Percentiles rank a stretch among this genome's conserved stretches.
Conservation (phyloP, 352 stramenopile species). For the Pythium aristosporum region DNA sequence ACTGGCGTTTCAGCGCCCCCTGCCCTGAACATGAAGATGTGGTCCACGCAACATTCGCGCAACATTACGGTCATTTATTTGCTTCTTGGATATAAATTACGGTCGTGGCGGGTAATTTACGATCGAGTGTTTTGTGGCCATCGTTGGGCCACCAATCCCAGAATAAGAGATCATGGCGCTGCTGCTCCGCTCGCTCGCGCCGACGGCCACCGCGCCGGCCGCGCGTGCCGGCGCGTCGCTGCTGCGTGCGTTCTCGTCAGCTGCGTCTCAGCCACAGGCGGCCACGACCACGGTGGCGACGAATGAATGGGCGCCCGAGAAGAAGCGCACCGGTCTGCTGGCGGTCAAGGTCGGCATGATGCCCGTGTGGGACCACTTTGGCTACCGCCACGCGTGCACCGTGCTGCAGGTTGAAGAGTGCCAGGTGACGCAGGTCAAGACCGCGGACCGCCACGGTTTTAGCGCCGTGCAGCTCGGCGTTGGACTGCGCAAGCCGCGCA, state of each 20-base stretch:
- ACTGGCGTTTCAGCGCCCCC: slow-evolving; percentile 5
- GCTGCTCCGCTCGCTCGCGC: slow-evolving; percentile 22
- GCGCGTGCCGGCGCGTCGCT: slow-evolving; percentile 15
- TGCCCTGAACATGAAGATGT: background rate
- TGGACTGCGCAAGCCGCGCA: slow-evolving; percentile 95
- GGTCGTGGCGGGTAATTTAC: background rate
- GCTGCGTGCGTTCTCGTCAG: slow-evolving; percentile 21
- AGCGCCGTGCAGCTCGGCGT: slow-evolving; percentile 95
- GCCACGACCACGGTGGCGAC: slow-evolving; percentile 2
- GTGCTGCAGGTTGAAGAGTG: slow-evolving; percentile 90
- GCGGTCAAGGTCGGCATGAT: slow-evolving; percentile 99
- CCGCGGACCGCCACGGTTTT: slow-evolving; percentile 92
- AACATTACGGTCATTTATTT: background rate
- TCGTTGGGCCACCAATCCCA: slow-evolving; percentile 1
- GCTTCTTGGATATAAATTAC: background rate
- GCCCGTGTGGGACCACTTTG: slow-evolving; percentile 98
- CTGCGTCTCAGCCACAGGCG: background rate
- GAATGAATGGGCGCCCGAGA: slow-evolving; percentile 66
- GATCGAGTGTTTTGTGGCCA: slow-evolving; percentile 1
- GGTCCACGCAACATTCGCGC: slow-evolving; percentile 3
- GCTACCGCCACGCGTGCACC: slow-evolving; percentile 95
- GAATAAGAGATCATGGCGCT: slow-evolving; percentile 10
- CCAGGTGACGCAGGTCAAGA: slow-evolving; percentile 96
- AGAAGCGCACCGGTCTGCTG: slow-evolving; percentile 87
- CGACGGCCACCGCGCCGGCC: slow-evolving; percentile 5